Base-by-base conservation (phyloP, 345 rosid species). In the Dipteronia dyeriana region DNA sequence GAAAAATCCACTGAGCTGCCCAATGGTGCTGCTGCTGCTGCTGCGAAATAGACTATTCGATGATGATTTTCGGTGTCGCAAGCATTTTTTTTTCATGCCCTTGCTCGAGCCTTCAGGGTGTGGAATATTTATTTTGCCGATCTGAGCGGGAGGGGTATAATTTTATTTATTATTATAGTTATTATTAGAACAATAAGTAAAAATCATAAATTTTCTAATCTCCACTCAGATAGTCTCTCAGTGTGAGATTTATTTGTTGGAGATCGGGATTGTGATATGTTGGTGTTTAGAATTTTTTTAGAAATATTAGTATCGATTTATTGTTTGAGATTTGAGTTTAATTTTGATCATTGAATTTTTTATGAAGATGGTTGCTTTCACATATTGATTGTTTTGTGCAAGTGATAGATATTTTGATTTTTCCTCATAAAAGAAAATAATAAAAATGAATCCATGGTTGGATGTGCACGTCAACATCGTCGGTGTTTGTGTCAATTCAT, bases 101-200 rank as follows among this genome's bases (percentile, higher is more conserved):
- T 41, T 41, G 45, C 45, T 41, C 10, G 9, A 12, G 64, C 19
- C 67, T 38, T 29, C 10, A 10, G 47, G 77, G 80, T 78, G n/a
- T 43, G 76, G 65, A 74, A 11, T 63, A 70, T 79, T 56, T 74
- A 77, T 78, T 77, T 73, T 79, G 70, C 73, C 22, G 68, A 73
- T 76, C 31, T n/a, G 81, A 76, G 38, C 7, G 0, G 38, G 38
- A 73, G 71, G 45, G 45, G 17, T 54, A 64, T 57, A 39, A 38
- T 54, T 75, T 29, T 74, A 66, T 74, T 75, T 61, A 59, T 75
- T 61, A 59, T 26, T 45, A 59, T 66, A 51, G 64, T 22, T 13
- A 3, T 39, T 49, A 43, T 73, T 61, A 73, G 87, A 77, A 77
- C 80, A 79, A 81, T 84, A 84, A 84, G 76, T 34, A 49, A 56